These are phyloP conservation scores for Podospora conica DNA, from an alignment of 495 filamentous ascomycete genomes.

Conservation along the genomic window DNA sequence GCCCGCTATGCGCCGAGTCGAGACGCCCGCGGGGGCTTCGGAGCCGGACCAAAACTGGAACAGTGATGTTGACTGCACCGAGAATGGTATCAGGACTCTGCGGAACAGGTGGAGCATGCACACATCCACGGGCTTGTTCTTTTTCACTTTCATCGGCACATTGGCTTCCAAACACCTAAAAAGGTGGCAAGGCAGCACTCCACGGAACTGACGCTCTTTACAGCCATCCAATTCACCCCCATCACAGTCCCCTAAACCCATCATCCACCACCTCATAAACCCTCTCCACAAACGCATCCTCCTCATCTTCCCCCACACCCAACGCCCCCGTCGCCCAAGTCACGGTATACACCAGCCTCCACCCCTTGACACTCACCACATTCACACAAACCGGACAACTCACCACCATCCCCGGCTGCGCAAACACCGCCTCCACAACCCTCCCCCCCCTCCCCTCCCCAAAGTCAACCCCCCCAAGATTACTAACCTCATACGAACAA, in stretches of 20 bases:
- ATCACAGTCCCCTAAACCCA: background rate
- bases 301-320: conserved; percentile 7
- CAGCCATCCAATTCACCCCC: background rate
- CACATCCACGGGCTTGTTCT: too few species aligned
- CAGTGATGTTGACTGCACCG: background rate
- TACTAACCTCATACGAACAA: conserved; percentile 13
- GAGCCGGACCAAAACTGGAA: too few species aligned
- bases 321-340: conserved; percentile 10
- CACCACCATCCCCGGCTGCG: conserved; percentile 14
- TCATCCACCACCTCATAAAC: conserved; percentile 1
- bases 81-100: too few species aligned
- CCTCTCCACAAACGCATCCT: conserved; percentile 6
- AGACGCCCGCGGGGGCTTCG: background rate
- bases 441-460: background rate
- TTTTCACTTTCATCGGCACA: too few species aligned
- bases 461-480: conserved; percentile 8
- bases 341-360: conserved; percentile 9
- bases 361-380: conserved; percentile 8
- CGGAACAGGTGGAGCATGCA: too few species aligned
- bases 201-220: too few species aligned
- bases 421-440: conserved; percentile 11
- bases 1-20: background rate
- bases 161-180: too few species aligned
- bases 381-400: conserved; percentile 8
- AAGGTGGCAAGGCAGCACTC: too few species aligned